These are phyloP conservation scores for Ocimum tenuiflorum DNA, from an alignment of 257 asterid species.

Conservation along the genomic window DNA sequence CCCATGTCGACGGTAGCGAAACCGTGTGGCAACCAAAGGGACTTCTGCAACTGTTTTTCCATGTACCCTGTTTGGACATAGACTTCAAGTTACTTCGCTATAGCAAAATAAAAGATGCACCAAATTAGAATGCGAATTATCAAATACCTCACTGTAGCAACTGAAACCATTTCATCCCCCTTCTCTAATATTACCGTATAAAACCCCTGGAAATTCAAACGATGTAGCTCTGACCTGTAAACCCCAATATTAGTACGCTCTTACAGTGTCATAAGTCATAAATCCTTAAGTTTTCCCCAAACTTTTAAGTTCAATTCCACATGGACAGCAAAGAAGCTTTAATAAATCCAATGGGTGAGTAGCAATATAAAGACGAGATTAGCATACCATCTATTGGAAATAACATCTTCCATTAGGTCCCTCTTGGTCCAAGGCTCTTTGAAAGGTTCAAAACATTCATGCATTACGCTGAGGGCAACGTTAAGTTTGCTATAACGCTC, in stretches of 20 bases:
- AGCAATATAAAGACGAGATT: neutral
- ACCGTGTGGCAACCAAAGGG: conserved; percentile 82
- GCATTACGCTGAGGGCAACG: conserved; percentile 78
- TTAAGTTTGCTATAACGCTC: conserved; percentile 62
- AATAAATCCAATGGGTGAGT: neutral
- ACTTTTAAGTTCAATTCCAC: too few species aligned
- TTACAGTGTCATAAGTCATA: neutral
- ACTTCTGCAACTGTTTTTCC: conserved; percentile 85
- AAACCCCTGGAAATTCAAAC: conserved; percentile 85
- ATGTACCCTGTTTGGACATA: conserved; percentile 45
- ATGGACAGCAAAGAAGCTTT: neutral
- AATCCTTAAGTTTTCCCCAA: too few species aligned
- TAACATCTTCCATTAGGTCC: conserved; percentile 80
- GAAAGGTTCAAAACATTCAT: conserved; percentile 79
- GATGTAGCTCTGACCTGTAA: conserved; percentile 72
- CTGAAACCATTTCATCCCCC: conserved; percentile 62
- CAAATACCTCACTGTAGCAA: conserved; percentile 70
- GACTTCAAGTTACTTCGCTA: neutral
- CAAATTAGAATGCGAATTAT: conserved; percentile 6
- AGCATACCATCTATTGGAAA: conserved; percentile 59
- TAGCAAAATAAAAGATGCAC: conserved; percentile 4
- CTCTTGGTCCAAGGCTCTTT: conserved; percentile 58
- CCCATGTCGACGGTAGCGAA: conserved; percentile 78
- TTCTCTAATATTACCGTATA: conserved; percentile 70
- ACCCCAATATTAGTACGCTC: conserved; percentile 6